Percentiles rank a stretch among this genome's conserved stretches.
phyloP scores from a whole-genome alignment of 345 rosid species.

The Citrus sp. region DNA sequence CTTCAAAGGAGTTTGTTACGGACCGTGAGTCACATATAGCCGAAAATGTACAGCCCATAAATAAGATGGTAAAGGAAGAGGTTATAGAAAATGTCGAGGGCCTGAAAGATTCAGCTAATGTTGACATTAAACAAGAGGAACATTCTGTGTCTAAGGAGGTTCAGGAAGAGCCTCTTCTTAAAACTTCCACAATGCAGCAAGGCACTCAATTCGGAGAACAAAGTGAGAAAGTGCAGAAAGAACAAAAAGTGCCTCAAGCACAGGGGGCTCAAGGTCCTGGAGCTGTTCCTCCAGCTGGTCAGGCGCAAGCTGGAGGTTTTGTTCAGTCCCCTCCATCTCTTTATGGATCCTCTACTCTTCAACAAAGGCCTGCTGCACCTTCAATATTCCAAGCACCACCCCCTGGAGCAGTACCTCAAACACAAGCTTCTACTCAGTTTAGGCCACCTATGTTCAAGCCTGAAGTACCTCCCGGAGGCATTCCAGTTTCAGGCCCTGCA shows the following conservation, averaged over 20 bases:
- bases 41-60: slow-evolving; percentile 22
- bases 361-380: slow-evolving; percentile 40
- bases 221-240: slow-evolving; percentile 19
- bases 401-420: slow-evolving; percentile 33
- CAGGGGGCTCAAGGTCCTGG: slow-evolving; percentile 30
- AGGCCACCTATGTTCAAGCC: slow-evolving; percentile 31
- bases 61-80: slow-evolving; percentile 34
- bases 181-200: slow-evolving; percentile 25
- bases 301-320: slow-evolving; percentile 22
- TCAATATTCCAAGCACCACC: slow-evolving; percentile 35
- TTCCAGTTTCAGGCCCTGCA: slow-evolving; percentile 28
- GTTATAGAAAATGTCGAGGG: slow-evolving; percentile 17
- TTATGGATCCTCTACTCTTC: slow-evolving; percentile 29
- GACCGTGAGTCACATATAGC: slow-evolving; percentile 11
- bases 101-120: slow-evolving; percentile 26
- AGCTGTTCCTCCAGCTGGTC: slow-evolving; percentile 26
- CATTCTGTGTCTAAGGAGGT: slow-evolving; percentile 21
- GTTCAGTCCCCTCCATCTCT: slow-evolving; percentile 18
- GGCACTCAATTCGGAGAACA: slow-evolving; percentile 25
- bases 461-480: slow-evolving; percentile 27
- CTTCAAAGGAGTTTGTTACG: slow-evolving; percentile 23
- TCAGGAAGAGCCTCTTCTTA: slow-evolving; percentile 22
- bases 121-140: slow-evolving; percentile 19
- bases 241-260: slow-evolving; percentile 19
- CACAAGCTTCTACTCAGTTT: slow-evolving; percentile 28